phyloP scores from a whole-genome alignment of 352 stramenopile genomes.

The Phytophthora brassicae region DNA sequence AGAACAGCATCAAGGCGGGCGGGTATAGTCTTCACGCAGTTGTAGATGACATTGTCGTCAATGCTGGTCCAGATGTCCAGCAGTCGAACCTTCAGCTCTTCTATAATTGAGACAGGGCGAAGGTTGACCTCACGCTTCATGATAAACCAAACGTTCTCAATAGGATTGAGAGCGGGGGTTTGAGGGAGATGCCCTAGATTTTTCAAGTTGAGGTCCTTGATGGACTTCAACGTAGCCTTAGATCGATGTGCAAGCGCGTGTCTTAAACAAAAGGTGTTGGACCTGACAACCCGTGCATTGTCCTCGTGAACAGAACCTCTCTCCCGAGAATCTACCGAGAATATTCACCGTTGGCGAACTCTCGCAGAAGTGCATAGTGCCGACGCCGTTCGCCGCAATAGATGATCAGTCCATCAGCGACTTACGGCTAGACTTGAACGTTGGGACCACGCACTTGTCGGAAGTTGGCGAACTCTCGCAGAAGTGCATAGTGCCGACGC shows the following conservation, averaged over 20 bases:
- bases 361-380: constrained; percentile 8
- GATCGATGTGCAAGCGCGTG: constrained; percentile 2
- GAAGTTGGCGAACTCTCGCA: too few relatives aligned
- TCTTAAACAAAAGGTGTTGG: constrained; percentile 7
- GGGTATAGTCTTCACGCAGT: neutral
- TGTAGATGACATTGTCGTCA: neutral
- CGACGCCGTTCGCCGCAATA: neutral
- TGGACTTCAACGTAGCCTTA: neutral
- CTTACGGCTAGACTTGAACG: constrained; percentile 3
- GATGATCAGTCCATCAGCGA: neutral
- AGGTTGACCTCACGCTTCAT: constrained; percentile 7
- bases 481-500: constrained; percentile 5
- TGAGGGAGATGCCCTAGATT: constrained; percentile 5
- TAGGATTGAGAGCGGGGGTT: constrained; percentile 9
- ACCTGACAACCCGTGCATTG: neutral
- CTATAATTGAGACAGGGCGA: neutral
- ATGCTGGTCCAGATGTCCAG: neutral
- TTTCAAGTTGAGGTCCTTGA: neutral
- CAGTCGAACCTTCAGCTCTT: neutral
- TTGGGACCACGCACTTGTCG: neutral
- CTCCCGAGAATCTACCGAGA: neutral
- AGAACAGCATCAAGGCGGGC: neutral
- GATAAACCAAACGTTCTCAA: constrained; percentile 7
- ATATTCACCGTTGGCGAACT: constrained; percentile 6
- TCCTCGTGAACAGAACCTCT: constrained; percentile 2